Conservation (phyloP, 2,329 filamentous ascomycete species). For the Pyrenophora graminea region DNA sequence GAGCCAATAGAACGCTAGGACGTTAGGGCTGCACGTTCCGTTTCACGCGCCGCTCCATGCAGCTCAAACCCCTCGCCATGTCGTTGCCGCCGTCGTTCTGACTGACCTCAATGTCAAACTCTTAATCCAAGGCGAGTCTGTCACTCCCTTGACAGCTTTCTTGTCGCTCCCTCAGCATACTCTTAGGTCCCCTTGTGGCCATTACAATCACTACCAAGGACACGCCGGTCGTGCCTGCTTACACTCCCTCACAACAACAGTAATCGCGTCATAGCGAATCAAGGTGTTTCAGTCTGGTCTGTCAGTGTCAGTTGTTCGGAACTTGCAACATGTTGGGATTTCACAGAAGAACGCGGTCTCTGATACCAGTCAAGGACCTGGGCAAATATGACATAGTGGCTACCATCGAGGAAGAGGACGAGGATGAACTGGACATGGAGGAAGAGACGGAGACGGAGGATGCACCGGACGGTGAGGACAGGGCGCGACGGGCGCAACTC, state of each 20-base stretch:
- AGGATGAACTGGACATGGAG: conserved; percentile 32
- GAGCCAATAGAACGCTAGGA: conserved; percentile 17
- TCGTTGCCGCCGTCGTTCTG: conserved; percentile 14
- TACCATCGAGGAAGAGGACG: conserved; percentile 33
- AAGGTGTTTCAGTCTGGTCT: conserved; percentile 5
- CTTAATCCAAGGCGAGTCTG: conserved; percentile 36
- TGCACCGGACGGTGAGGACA: conserved; percentile 21
- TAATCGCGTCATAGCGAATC: conserved; percentile 19
- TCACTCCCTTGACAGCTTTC: conserved; percentile 38
- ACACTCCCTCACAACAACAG: conserved; percentile 9
- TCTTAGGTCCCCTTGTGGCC: conserved; percentile 32
- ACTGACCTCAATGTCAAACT: conserved; percentile 11
- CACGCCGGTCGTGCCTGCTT: conserved; percentile 36
- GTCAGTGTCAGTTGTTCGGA: conserved; percentile 7
- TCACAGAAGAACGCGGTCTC: conserved; percentile 48
- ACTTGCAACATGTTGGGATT: conserved; percentile 49
- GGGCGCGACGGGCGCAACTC: conserved; percentile 42
- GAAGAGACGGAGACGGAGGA: conserved; percentile 35
- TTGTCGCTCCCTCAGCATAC: conserved; percentile 39
- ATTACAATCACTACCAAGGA: conserved; percentile 37
- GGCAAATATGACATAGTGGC: conserved; percentile 49
- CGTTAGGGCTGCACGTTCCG: conserved; percentile 10
- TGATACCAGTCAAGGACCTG: conserved; percentile 51
- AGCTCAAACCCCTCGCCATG: conserved; percentile 26
- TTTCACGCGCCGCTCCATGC: conserved; percentile 21